phyloP scores from a whole-genome alignment of 306 rosid genomes.

The Cyamopsis tetragonoloba region DNA sequence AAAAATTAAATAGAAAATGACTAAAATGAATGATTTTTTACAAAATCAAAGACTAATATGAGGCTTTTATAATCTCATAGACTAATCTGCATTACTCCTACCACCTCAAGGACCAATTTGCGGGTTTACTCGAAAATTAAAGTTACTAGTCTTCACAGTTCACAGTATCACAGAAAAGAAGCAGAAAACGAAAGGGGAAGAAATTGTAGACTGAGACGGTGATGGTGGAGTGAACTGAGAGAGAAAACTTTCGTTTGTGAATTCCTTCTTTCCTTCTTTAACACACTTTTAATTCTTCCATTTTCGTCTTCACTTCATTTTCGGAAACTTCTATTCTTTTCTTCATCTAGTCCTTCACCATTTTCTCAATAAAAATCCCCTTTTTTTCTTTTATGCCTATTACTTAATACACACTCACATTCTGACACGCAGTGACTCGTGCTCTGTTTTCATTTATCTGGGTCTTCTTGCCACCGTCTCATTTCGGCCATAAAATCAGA shows the following conservation, averaged over 20 bases:
- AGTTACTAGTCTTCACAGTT: too few relatives aligned
- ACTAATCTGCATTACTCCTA: too few relatives aligned
- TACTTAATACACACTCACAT: background rate
- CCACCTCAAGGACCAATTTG: too few relatives aligned
- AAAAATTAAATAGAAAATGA: too few relatives aligned
- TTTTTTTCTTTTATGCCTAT: background rate
- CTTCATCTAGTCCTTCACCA: constrained; percentile 3
- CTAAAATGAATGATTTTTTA: too few relatives aligned
- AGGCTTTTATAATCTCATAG: too few relatives aligned
- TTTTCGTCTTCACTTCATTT: constrained; percentile 10
- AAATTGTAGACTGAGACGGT: background rate
- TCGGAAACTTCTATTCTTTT: background rate
- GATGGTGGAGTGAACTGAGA: constrained; percentile 1
- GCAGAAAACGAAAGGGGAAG: background rate
- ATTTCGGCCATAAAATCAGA: background rate
- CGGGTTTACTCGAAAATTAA: too few relatives aligned
- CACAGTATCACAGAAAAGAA: too few relatives aligned
- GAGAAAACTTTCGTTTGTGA: background rate
- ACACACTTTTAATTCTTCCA: background rate
- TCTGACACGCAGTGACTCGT: background rate
- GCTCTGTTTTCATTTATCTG: constrained; percentile 23
- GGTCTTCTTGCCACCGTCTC: background rate
- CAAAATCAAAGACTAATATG: too few relatives aligned
- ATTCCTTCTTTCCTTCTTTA: constrained; percentile 3
- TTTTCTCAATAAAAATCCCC: constrained; percentile 4